Percentiles rank a stretch among this genome's conserved stretches.
Conservation (phyloP, 805 yeast species). For the Myxozyma vanderwaltii region DNA sequence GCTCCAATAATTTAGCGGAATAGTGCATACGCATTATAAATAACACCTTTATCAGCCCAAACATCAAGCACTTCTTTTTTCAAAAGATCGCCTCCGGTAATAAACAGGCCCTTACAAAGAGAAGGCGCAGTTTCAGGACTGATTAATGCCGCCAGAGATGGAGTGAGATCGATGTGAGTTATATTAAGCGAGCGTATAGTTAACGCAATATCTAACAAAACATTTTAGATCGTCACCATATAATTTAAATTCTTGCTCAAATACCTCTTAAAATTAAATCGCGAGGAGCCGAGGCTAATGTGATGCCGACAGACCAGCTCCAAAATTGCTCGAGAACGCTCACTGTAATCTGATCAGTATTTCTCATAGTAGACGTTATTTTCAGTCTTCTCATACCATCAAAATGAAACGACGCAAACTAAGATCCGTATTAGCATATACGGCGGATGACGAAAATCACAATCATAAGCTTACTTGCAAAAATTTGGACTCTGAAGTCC, state of each 20-base stretch:
- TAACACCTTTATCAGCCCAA: slow-evolving; percentile 36
- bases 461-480: slow-evolving; percentile 17
- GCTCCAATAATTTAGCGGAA: not conserved
- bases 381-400: slow-evolving; percentile 22
- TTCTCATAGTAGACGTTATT: not conserved
- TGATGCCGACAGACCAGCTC: slow-evolving; percentile 38
- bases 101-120: slow-evolving; percentile 35
- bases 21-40: slow-evolving; percentile 35
- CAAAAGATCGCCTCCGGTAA: slow-evolving; percentile 38
- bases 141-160: slow-evolving; percentile 71
- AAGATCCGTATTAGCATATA: not conserved
- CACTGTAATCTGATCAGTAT: slow-evolving; percentile 14
- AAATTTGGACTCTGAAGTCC: slow-evolving; percentile 24
- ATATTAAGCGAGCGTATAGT: slow-evolving; percentile 28
- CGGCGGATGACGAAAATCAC: too few species aligned
- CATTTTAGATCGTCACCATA: not conserved
- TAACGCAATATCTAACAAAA: slow-evolving; percentile 22
- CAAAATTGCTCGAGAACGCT: slow-evolving; percentile 39
- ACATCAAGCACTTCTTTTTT: slow-evolving; percentile 35
- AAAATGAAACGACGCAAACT: slow-evolving; percentile 39
- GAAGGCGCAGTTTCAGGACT: slow-evolving; percentile 61
- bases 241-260: not conserved
- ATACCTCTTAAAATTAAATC: slow-evolving; percentile 30
- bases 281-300: slow-evolving; percentile 34
- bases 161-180: slow-evolving; percentile 38